Evolutionary conservation across 495 filamentous ascomycete genomes (phyloP).

Genomic region (Lasiosphaeriaceae sp.): DNA sequence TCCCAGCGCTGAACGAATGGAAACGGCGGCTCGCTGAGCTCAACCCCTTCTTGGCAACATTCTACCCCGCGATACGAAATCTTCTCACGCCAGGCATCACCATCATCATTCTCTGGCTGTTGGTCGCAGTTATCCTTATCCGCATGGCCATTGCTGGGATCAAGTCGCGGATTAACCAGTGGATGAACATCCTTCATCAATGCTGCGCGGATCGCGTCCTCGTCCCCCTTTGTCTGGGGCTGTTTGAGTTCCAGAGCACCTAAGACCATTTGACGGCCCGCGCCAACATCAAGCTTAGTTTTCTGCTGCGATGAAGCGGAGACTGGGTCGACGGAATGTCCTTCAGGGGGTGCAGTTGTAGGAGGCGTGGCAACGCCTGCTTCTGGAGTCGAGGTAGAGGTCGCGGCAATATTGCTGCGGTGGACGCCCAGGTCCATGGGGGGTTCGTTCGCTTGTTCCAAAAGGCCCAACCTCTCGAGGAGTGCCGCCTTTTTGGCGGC

Average conservation of each 20-base stretch:
- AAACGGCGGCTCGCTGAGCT: conserved; percentile 76
- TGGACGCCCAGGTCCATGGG: background rate
- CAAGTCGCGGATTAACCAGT: conserved; percentile 18
- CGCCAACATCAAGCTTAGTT: conserved; percentile 56
- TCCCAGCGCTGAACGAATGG: conserved; percentile 92
- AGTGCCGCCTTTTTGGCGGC: conserved; percentile 23
- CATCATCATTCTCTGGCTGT: conserved; percentile 26
- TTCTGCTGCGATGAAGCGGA: conserved; percentile 11
- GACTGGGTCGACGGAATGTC: background rate
- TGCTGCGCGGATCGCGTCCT: conserved; percentile 56
- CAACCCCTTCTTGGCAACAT: conserved; percentile 69
- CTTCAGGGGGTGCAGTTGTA: background rate
- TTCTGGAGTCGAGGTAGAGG: background rate
- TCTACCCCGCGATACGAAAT: conserved; percentile 74
- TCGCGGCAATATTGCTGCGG: background rate
- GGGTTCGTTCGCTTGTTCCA: background rate
- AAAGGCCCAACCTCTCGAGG: conserved; percentile 7
- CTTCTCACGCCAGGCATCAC: conserved; percentile 65
- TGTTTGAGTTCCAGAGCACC: conserved; percentile 66
- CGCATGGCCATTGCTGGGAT: background rate
- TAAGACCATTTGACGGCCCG: conserved; percentile 65
- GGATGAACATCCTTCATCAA: conserved; percentile 43
- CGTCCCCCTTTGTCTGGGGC: conserved; percentile 65
- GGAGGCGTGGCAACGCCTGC: background rate
- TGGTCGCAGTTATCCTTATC: background rate